A percentile compares a stretch with the other conserved stretches of the same genome.
These are phyloP conservation scores for Zarea fungicola DNA, from an alignment of 2,329 filamentous ascomycete species.

Conservation along the genomic window DNA sequence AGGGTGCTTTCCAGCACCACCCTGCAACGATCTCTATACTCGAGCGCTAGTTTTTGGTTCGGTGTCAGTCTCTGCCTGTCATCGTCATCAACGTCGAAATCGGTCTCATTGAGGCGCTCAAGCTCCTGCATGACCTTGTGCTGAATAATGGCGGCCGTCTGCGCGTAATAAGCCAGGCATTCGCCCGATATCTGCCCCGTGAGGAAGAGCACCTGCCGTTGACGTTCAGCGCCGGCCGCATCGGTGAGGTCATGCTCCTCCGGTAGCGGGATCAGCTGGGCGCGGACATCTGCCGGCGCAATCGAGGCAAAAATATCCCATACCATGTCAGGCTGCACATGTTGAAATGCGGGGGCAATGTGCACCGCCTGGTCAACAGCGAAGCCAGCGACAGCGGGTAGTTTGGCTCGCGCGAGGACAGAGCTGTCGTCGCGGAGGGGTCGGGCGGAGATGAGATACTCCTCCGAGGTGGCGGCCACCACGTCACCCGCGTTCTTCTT, in stretches of 20 bases:
- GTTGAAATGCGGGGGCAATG: constrained; percentile 38
- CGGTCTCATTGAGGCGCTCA: constrained; percentile 41
- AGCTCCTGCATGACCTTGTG: constrained; percentile 39
- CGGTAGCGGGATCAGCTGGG: neutral
- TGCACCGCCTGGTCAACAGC: constrained; percentile 2
- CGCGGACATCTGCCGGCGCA: constrained; percentile 14
- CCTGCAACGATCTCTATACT: constrained; percentile 45
- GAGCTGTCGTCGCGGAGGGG: constrained; percentile 45
- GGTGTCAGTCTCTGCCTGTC: constrained; percentile 32
- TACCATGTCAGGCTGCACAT: constrained; percentile 49
- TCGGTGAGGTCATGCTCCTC: constrained; percentile 22
- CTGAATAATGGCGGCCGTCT: constrained; percentile 36
- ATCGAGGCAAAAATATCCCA: constrained; percentile 42
- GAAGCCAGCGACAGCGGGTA: constrained; percentile 25
- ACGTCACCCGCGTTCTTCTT: constrained; percentile 32
- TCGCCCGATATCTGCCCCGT: constrained; percentile 25
- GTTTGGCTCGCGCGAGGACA: constrained; percentile 38
- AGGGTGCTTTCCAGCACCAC: constrained; percentile 42
- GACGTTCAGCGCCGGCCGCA: neutral
- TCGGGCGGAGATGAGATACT: constrained; percentile 49
- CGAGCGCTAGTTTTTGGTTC: constrained; percentile 43
- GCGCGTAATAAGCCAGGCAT: constrained; percentile 25
- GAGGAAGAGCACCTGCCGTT: constrained; percentile 25
- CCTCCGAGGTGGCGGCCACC: constrained; percentile 23
- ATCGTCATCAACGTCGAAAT: constrained; percentile 37